These are phyloP conservation scores for Fusarium tanahbumbuense DNA, from an alignment of 2,329 filamentous ascomycete genomes.

Conservation along the genomic window DNA sequence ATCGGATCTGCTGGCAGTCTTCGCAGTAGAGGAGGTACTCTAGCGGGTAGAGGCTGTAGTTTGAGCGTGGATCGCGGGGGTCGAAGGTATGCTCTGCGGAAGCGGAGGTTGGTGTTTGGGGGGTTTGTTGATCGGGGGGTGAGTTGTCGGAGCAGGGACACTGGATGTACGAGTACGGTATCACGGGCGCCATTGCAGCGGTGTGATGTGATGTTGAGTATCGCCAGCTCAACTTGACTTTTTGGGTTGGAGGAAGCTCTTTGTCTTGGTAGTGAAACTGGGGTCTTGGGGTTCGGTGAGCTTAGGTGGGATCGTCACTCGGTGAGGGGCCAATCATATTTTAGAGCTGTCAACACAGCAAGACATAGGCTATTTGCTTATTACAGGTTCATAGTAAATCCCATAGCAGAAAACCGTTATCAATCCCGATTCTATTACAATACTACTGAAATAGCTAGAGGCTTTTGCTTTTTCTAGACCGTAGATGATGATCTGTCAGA, in stretches of 20 bases:
- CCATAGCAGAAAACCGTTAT: background rate
- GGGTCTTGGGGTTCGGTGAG: constrained; percentile 33
- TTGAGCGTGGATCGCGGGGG: constrained; percentile 83
- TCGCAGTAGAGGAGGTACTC: constrained; percentile 97
- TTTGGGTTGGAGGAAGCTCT: constrained; percentile 27
- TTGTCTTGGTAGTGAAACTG: constrained; percentile 36
- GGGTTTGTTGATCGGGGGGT: constrained; percentile 47
- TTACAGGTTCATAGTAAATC: background rate
- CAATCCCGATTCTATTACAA: background rate
- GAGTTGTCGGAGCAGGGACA: constrained; percentile 70
- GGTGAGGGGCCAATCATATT: constrained; percentile 31
- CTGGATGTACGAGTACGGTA: constrained; percentile 74
- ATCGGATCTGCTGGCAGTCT: constrained; percentile 96
- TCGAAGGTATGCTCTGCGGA: constrained; percentile 84
- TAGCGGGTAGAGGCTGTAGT: constrained; percentile 91
- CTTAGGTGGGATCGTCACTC: background rate
- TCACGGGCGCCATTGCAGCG: constrained; percentile 61
- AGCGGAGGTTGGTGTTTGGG: constrained; percentile 54
- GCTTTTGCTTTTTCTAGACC: background rate
- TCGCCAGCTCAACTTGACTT: constrained; percentile 29
- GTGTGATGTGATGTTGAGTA: constrained; percentile 15
- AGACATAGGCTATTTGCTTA: background rate
- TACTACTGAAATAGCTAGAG: background rate
- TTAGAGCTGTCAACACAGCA: background rate
- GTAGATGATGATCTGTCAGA: background rate